phyloP scores from a whole-genome alignment of 2,329 filamentous ascomycete genomes.

The Cadophora malorum region DNA sequence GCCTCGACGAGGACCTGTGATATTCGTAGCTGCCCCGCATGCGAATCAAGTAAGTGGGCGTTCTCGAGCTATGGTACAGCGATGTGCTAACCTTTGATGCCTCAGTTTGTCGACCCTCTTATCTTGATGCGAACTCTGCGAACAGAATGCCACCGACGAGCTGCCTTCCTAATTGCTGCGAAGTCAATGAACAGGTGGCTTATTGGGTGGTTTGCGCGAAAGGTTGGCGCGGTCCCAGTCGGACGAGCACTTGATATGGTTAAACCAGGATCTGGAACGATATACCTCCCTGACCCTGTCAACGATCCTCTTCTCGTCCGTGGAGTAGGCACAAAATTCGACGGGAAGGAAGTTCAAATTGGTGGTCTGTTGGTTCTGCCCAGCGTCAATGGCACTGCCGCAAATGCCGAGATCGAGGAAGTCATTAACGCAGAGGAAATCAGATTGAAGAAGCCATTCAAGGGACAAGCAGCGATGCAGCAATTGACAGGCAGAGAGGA shows the following conservation, averaged over 20 bases:
- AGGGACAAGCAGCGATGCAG: slow-evolving; percentile 72
- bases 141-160: slow-evolving; percentile 82
- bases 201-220: slow-evolving; percentile 84
- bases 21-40: slow-evolving; percentile 96
- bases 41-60: slow-evolving; percentile 78
- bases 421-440: slow-evolving; percentile 83
- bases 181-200: slow-evolving; percentile 92
- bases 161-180: slow-evolving; percentile 91
- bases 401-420: slow-evolving; percentile 83
- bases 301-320: slow-evolving; percentile 83
- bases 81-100: slow-evolving; percentile 18
- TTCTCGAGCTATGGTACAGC: neutral
- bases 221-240: slow-evolving; percentile 91
- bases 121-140: slow-evolving; percentile 91
- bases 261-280: slow-evolving; percentile 76
- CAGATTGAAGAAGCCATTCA: slow-evolving; percentile 86
- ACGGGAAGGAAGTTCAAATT: slow-evolving; percentile 70
- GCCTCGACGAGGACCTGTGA: slow-evolving; percentile 83
- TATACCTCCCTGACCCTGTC: slow-evolving; percentile 89
- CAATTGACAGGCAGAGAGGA: slow-evolving; percentile 85
- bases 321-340: slow-evolving; percentile 69
- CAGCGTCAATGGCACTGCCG: slow-evolving; percentile 72
- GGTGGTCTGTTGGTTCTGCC: slow-evolving; percentile 89
- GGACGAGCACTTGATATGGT: slow-evolving; percentile 89
- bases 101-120: slow-evolving; percentile 90